Evolutionary conservation across 2,329 filamentous ascomycete species (phyloP).

Genomic region (Paecilomyces niveus): DNA sequence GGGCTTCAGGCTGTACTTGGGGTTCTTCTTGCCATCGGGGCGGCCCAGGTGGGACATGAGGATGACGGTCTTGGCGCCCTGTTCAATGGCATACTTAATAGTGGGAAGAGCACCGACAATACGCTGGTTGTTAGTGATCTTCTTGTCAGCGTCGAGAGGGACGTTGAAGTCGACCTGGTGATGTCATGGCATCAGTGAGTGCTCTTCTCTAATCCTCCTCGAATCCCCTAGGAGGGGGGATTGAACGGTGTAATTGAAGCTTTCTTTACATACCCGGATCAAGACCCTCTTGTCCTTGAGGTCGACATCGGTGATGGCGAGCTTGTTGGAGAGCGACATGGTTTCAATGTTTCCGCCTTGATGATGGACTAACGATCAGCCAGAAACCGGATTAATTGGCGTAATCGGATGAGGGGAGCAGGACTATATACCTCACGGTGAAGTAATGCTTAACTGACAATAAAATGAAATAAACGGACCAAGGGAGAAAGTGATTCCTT

Average conservation of each 20-base stretch:
- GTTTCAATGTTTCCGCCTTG: not conserved
- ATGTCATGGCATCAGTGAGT: not conserved
- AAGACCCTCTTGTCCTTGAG: constrained; percentile 97
- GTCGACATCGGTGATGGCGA: constrained; percentile 92
- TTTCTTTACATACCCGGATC: constrained; percentile 67
- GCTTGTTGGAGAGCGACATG: constrained; percentile 99
- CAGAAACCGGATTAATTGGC: not conserved
- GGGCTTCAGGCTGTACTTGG: constrained; percentile 91
- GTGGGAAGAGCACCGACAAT: constrained; percentile 93
- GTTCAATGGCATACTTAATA: constrained; percentile 86
- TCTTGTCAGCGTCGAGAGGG: constrained; percentile 84
- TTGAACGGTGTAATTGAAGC: constrained; percentile 9
- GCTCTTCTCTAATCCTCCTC: not conserved
- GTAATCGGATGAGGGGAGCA: not conserved
- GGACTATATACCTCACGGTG: not conserved
- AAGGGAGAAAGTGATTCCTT: not conserved
- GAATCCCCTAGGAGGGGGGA: not conserved
- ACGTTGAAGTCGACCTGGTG: constrained; percentile 98
- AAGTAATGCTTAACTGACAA: not conserved
- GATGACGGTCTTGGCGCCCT: constrained; percentile 86
- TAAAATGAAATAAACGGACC: not conserved
- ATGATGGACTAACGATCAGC: not conserved
- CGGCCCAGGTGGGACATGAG: constrained; percentile 99
- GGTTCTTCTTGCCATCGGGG: constrained; percentile 79
- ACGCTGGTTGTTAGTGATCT: constrained; percentile 96